phyloP scores from a whole-genome alignment of 345 rosid species.

The Mallotus nudiflorus region DNA sequence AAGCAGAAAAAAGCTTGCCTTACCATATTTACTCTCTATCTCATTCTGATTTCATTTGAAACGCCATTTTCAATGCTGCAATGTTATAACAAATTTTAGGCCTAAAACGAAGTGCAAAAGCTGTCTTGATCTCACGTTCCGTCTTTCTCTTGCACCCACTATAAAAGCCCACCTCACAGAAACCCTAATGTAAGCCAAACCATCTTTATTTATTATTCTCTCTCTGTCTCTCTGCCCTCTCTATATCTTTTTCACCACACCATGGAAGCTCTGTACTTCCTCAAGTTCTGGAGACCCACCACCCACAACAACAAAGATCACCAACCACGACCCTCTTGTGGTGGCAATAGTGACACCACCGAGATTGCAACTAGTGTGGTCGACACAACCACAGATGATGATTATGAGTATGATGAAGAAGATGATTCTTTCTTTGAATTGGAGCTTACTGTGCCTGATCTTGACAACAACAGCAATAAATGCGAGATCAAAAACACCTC shows the following conservation, averaged over 20 bases:
- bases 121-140: constrained; percentile 23
- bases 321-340: constrained; percentile 13
- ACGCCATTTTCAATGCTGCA: constrained; percentile 40
- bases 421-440: constrained; percentile 91
- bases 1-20: background rate
- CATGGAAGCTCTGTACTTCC: constrained; percentile 73
- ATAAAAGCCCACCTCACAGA: constrained; percentile 16
- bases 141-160: constrained; percentile 8
- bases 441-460: constrained; percentile 61
- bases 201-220: background rate
- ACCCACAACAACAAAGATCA: constrained; percentile 21
- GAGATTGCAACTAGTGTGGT: constrained; percentile 21
- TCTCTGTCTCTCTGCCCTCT: constrained; percentile 5
- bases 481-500: constrained; percentile 8
- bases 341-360: constrained; percentile 4
- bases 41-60: constrained; percentile 22
- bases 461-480: constrained; percentile 24
- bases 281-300: constrained; percentile 54
- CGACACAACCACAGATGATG: constrained; percentile 15
- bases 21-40: background rate
- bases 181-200: constrained; percentile 12
- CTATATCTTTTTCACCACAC: background rate
- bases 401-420: constrained; percentile 51
- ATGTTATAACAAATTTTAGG: background rate
- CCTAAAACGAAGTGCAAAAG: constrained; percentile 54